These are phyloP conservation scores for Syzygium aqueum DNA, from an alignment of 345 rosid species.

Conservation along the genomic window DNA sequence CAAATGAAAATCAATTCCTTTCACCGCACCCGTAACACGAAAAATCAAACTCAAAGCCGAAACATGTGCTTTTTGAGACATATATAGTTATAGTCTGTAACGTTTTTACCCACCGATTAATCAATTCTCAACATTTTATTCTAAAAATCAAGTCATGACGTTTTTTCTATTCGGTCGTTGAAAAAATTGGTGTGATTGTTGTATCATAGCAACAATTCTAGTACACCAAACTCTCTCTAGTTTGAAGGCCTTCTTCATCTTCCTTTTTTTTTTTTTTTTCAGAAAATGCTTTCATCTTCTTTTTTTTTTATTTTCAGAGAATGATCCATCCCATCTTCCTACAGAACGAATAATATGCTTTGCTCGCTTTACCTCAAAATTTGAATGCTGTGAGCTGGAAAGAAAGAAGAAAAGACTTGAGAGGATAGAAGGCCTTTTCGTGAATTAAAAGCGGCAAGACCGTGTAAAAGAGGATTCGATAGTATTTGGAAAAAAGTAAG, in stretches of 20 bases:
- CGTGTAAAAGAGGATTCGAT: background rate
- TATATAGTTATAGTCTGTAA: background rate
- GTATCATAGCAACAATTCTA: background rate
- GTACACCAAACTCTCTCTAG: background rate
- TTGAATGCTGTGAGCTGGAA: background rate
- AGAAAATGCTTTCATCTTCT: background rate
- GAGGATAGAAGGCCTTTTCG: background rate
- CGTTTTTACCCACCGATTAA: background rate
- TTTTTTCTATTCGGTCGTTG: background rate
- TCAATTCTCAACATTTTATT: background rate
- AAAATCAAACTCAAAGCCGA: background rate
- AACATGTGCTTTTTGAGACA: background rate
- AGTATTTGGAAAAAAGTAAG: background rate
- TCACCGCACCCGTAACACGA: background rate
- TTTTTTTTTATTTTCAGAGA: background rate
- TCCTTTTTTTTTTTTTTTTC: background rate
- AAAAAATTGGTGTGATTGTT: background rate
- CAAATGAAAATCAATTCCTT: background rate
- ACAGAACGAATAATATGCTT: background rate
- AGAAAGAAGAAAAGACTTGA: background rate
- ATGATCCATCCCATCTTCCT: background rate
- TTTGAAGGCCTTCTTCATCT: background rate
- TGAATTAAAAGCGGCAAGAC: background rate
- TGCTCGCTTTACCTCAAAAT: background rate
- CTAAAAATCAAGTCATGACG: rapidly evolving